Evolutionary conservation across 225 moss, liverwort and hornwort species (phyloP), one percentile per base, ranked within the genome.

Genomic region (Straminergon stramineum): DNA sequence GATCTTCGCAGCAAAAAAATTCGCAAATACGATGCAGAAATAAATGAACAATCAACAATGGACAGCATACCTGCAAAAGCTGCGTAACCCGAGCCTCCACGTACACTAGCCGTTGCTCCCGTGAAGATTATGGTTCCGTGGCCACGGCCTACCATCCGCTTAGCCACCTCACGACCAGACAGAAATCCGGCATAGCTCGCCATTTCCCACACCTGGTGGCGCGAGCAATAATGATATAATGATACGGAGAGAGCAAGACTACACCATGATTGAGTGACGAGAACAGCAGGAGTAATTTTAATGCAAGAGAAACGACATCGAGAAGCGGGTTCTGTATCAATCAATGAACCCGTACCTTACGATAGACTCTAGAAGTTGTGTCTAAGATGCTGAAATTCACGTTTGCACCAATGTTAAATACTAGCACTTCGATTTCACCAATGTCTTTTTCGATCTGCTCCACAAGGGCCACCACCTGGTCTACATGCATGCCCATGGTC

Each of bases 341-440:
- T 52, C 45, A 67, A 52, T 48, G 74, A 56, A 84, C 53, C 84
- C 73, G 34, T 64, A 94, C 95, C 94, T 96, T 96, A n/a, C 87
- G 92, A 86, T 96, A 96, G 55, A 96, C 94, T 91, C 96, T 90
- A 24, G 94, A 90, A 61, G 93, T 95, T 39, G 94, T 96, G 43
- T 95, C 93, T 89, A 95, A 84, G 86, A 96, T 94, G 75, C 91
- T 91, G 58, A 94, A 94, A 74, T 93, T 94, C 7, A 95, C 96
- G 58, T 96, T 96, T 55, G 96, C 96, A 66, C 96, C 96, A 51
- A 96, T 94, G 88, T 96, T 96, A 60, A 96, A 95, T 48, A 96
- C 93, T 22, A 94, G 67, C 37, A 96, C 94, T 57, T 86, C 15
- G 88, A 96, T 95, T 68, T 95, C 91, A 26, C 96, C 96, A 11